Evolutionary conservation across 805 yeast genomes (phyloP).

Genomic region (Myxozyma geophila): DNA sequence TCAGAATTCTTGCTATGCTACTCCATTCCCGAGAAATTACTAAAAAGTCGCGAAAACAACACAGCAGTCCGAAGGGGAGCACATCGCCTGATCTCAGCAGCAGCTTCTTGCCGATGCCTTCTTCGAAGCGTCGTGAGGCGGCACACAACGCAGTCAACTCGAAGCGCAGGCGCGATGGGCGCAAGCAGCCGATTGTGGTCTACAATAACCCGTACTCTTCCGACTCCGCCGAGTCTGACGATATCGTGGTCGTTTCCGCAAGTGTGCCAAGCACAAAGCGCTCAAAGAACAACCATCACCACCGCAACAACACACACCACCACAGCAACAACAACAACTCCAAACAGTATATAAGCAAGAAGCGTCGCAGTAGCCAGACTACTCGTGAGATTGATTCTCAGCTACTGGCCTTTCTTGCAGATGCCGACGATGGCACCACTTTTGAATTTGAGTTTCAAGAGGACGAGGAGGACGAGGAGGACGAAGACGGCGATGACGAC

Average conservation of each 20-base stretch:
- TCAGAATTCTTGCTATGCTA: slow-evolving; percentile 6
- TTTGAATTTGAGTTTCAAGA: slow-evolving; percentile 29
- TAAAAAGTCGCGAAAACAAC: slow-evolving; percentile 8
- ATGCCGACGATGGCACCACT: slow-evolving; percentile 24
- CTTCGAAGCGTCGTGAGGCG: slow-evolving; percentile 11
- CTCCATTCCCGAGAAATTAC: slow-evolving; percentile 6
- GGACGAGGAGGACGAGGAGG: slow-evolving; percentile 29
- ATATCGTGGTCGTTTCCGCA: background rate
- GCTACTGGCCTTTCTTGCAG: slow-evolving; percentile 31
- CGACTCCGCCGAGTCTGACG: slow-evolving; percentile 21
- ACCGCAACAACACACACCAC: slow-evolving; percentile 6
- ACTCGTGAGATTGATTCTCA: slow-evolving; percentile 24
- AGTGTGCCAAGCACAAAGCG: background rate
- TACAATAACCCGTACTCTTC: slow-evolving; percentile 33
- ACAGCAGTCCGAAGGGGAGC: slow-evolving; percentile 6
- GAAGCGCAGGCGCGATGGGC: slow-evolving; percentile 17
- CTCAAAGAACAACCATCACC: slow-evolving; percentile 10
- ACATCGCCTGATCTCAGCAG: slow-evolving; percentile 8
- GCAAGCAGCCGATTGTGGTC: slow-evolving; percentile 15
- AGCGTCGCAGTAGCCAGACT: slow-evolving; percentile 7
- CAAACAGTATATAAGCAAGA: slow-evolving; percentile 11
- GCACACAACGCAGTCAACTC: background rate
- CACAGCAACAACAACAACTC: slow-evolving; percentile 7
- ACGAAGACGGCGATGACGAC: slow-evolving; percentile 27
- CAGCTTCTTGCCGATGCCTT: slow-evolving; percentile 3